Percentiles rank a stretch among this genome's conserved stretches.
Conservation (phyloP, 306 rosid species). For the Cucumis cinereus region DNA sequence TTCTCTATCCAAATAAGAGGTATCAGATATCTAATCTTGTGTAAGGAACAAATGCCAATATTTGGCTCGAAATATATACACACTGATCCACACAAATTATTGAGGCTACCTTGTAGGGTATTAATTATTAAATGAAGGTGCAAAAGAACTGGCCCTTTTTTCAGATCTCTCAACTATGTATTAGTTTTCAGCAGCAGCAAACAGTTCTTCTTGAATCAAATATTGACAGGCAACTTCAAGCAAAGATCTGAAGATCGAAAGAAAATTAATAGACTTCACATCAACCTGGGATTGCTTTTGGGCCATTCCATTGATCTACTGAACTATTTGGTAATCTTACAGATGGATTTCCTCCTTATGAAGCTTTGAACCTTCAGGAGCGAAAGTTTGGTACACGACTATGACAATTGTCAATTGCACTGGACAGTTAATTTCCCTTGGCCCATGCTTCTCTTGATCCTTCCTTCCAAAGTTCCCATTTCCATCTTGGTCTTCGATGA, state of each 20-base stretch:
- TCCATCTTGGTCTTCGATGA: constrained; percentile 36
- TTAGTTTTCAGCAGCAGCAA: background rate
- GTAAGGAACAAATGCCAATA: background rate
- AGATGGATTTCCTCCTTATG: background rate
- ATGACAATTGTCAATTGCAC: background rate
- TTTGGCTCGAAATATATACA: background rate
- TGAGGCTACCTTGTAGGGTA: background rate
- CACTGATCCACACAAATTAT: background rate
- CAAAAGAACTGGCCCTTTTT: background rate
- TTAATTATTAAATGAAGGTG: background rate
- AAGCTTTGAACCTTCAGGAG: background rate
- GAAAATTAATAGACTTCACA: background rate
- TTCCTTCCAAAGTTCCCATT: constrained; percentile 56
- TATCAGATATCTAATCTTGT: background rate
- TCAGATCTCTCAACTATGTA: background rate
- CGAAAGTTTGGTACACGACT: background rate
- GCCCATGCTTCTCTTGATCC: constrained; percentile 36
- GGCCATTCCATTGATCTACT: background rate
- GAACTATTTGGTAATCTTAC: background rate
- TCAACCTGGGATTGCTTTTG: background rate
- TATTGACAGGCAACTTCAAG: background rate
- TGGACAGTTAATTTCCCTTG: background rate
- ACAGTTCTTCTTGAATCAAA: background rate
- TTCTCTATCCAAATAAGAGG: background rate
- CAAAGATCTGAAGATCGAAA: background rate